Evolutionary conservation across 305 asterid species (phyloP).

Genomic region (Fraxinus sp.): DNA sequence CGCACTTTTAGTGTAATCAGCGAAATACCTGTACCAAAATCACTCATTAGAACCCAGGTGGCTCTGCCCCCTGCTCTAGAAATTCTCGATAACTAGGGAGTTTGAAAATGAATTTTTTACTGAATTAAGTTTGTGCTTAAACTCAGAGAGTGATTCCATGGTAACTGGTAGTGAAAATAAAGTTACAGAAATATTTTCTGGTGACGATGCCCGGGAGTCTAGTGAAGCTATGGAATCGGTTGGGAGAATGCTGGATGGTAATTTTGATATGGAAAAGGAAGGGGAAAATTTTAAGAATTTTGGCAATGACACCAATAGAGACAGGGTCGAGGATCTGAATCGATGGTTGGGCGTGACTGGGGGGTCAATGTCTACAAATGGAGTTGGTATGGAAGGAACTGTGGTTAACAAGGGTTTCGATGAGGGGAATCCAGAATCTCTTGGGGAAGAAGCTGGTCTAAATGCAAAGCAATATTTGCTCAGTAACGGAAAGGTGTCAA

Average conservation of each 20-base stretch:
- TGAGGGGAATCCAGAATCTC: conserved; percentile 13
- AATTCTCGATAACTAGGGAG: not conserved
- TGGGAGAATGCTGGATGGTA: conserved; percentile 42
- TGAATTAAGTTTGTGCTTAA: not conserved
- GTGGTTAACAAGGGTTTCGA: conserved; percentile 18
- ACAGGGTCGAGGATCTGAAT: conserved; percentile 25
- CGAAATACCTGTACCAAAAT: not conserved
- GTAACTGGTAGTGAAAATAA: conserved; percentile 9
- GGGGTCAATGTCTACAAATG: conserved; percentile 23
- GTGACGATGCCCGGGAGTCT: conserved; percentile 30
- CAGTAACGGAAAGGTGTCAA: conserved; percentile 26
- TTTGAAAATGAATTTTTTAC: not conserved
- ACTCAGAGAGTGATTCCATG: not conserved
- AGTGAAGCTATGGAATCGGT: conserved; percentile 46
- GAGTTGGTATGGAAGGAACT: conserved; percentile 20
- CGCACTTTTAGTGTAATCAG: not conserved
- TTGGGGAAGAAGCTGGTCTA: conserved; percentile 18
- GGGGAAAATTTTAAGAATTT: conserved; percentile 22
- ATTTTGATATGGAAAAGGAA: conserved; percentile 29
- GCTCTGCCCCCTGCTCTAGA: conserved; percentile 12
- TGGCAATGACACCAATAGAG: conserved; percentile 2
- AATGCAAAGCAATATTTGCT: conserved; percentile 22
- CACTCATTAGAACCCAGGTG: not conserved
- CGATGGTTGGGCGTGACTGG: conserved; percentile 18
- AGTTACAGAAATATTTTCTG: conserved; percentile 20